These are phyloP conservation scores for Mycena haematopus DNA, from an alignment of 768 basidiomycete genomes.

Conservation along the genomic window DNA sequence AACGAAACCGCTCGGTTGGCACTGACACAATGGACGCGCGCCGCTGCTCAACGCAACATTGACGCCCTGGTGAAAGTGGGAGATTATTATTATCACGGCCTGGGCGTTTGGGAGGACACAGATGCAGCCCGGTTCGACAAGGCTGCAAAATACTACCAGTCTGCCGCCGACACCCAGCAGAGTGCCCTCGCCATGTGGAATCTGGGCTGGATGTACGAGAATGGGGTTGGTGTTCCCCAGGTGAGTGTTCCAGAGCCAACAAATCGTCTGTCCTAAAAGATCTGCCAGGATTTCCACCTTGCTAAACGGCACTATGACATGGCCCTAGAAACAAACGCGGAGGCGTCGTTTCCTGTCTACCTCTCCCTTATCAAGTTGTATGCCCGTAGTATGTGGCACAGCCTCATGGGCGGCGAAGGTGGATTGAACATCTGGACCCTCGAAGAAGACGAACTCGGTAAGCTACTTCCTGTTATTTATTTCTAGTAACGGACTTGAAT, in stretches of 20 bases:
- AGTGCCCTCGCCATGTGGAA: conserved; percentile 99
- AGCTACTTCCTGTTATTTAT: conserved; percentile 29
- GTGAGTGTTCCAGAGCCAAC: conserved; percentile 42
- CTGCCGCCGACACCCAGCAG: conserved; percentile 89
- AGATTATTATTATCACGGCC: conserved; percentile 94
- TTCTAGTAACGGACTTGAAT: not conserved
- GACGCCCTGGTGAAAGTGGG: conserved; percentile 98
- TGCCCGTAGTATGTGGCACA: conserved; percentile 83
- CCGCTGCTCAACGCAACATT: conserved; percentile 92
- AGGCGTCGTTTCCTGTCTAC: conserved; percentile 88
- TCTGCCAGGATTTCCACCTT: conserved; percentile 89
- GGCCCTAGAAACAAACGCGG: conserved; percentile 84
- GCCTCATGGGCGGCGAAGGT: conserved; percentile 70
- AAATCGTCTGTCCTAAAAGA: not conserved
- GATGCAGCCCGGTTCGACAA: conserved; percentile 78
- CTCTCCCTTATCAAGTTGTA: conserved; percentile 86
- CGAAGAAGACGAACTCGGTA: conserved; percentile 58
- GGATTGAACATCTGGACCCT: conserved; percentile 72
- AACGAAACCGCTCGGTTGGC: conserved; percentile 86
- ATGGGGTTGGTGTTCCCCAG: conserved; percentile 90
- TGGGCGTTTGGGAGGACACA: conserved; percentile 77
- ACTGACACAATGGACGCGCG: conserved; percentile 92
- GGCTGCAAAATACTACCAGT: conserved; percentile 93
- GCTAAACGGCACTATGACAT: conserved; percentile 96
- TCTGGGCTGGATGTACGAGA: conserved; percentile 99